phyloP scores from a whole-genome alignment of 2,329 filamentous ascomycete genomes.

The Claviceps paspali region DNA sequence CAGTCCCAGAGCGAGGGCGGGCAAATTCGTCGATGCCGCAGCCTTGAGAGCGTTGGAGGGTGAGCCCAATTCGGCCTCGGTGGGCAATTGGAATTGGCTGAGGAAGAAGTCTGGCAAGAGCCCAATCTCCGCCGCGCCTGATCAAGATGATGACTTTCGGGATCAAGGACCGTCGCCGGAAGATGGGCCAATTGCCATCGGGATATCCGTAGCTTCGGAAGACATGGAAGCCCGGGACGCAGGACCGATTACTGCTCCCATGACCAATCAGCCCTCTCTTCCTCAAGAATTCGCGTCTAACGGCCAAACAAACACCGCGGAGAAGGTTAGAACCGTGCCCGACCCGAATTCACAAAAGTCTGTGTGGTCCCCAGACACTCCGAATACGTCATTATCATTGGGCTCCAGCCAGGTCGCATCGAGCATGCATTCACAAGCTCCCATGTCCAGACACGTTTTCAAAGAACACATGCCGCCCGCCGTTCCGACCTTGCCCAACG shows the following conservation, averaged over 20 bases:
- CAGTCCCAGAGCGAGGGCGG: constrained; percentile 16
- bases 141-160: constrained; percentile 13
- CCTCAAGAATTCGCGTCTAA: neutral
- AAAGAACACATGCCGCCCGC: constrained; percentile 40
- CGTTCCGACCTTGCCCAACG: constrained; percentile 40
- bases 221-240: constrained; percentile 16
- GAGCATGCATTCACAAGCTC: constrained; percentile 46
- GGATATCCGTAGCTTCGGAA: constrained; percentile 45
- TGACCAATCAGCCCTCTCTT: constrained; percentile 20
- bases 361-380: constrained; percentile 48
- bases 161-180: constrained; percentile 45
- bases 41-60: constrained; percentile 46
- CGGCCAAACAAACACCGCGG: neutral
- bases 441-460: constrained; percentile 18
- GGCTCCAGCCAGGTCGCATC: constrained; percentile 31
- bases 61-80: constrained; percentile 33
- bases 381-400: constrained; percentile 31
- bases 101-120: constrained; percentile 23
- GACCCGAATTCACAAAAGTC: constrained; percentile 18
- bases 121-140: constrained; percentile 13
- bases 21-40: constrained; percentile 42
- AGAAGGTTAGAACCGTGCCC: neutral
- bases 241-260: constrained; percentile 34
- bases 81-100: constrained; percentile 44
- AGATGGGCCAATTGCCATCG: constrained; percentile 58